Percentiles rank a stretch among this genome's conserved stretches.
These are phyloP conservation scores for Rutstroemia sydowiana DNA, from an alignment of 2,329 filamentous ascomycete species.

Conservation along the genomic window DNA sequence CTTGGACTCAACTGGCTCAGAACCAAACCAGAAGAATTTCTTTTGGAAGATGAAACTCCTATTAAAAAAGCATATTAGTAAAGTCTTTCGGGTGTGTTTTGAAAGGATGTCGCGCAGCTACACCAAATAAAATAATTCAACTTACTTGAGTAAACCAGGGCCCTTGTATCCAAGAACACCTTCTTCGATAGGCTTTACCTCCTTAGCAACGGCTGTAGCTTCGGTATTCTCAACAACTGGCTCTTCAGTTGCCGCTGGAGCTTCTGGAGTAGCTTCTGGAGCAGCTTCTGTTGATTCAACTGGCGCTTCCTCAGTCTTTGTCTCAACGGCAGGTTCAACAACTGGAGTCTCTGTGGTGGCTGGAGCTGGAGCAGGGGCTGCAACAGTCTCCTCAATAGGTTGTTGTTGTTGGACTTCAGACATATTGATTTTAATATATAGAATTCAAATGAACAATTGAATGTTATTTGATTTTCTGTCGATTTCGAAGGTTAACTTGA, in stretches of 20 bases:
- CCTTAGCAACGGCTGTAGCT: conserved; percentile 46
- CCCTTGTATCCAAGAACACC: conserved; percentile 86
- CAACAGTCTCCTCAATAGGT: conserved; percentile 47
- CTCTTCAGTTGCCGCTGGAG: conserved; percentile 32
- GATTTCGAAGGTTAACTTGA: conserved; percentile 13
- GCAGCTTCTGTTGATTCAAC: conserved; percentile 25
- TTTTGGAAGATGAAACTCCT: conserved; percentile 84
- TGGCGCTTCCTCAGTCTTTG: conserved; percentile 31
- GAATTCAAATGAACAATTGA: conserved; percentile 16
- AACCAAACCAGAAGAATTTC: conserved; percentile 84
- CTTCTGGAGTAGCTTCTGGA: no score
- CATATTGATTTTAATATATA: conserved; percentile 27
- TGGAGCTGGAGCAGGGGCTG: conserved; percentile 25
- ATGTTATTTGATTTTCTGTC: conserved; percentile 12
- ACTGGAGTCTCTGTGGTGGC: conserved; percentile 28
- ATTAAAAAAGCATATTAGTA: conserved; percentile 10
- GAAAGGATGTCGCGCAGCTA: not conserved
- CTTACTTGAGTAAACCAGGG: conserved; percentile 75
- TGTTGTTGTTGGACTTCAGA: conserved; percentile 70
- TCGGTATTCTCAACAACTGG: conserved; percentile 39
- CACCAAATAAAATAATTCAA: conserved; percentile 9
- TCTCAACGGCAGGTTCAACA: conserved; percentile 39
- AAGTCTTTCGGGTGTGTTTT: not conserved
- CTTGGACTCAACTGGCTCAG: conserved; percentile 66
- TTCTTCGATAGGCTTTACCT: conserved; percentile 48